Evolutionary conservation across 108 stramenopile species (phyloP).

Genomic region (Skeletonema marinoi): DNA sequence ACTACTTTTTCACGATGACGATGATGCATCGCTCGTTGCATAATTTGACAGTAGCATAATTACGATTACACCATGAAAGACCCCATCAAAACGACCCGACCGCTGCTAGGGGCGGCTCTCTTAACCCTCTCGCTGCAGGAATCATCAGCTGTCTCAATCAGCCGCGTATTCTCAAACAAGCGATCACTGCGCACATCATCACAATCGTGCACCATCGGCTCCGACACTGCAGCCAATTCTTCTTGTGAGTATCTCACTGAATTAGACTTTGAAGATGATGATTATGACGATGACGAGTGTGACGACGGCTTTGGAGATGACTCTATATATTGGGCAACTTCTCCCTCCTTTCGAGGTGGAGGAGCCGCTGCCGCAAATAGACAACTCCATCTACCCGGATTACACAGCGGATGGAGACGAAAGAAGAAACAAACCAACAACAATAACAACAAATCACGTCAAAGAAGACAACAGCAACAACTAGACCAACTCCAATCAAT

Average conservation of each 20-base stretch:
- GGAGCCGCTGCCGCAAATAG: background rate
- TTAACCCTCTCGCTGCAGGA: background rate
- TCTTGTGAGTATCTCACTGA: background rate
- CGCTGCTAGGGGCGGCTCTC: background rate
- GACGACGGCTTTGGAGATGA: background rate
- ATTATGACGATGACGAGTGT: background rate
- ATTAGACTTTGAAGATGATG: constrained; percentile 2
- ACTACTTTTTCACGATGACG: no score
- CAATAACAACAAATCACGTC: background rate
- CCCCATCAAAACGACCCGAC: background rate
- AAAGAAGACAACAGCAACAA: constrained; percentile 3
- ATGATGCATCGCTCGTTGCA: no score
- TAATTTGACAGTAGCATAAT: no score
- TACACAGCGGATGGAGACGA: background rate
- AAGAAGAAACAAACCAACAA: background rate
- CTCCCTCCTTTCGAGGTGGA: background rate
- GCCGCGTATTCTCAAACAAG: background rate
- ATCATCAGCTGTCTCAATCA: background rate
- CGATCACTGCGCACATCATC: background rate
- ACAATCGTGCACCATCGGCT: background rate
- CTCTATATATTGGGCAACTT: background rate
- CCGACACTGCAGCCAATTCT: background rate
- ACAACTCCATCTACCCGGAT: background rate
- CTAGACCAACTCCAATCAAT: constrained; percentile 6
- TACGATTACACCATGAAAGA: background rate